Evolutionary conservation across 148 eudicot genomes (phyloP).

Genomic region (Rhododendron vialii): DNA sequence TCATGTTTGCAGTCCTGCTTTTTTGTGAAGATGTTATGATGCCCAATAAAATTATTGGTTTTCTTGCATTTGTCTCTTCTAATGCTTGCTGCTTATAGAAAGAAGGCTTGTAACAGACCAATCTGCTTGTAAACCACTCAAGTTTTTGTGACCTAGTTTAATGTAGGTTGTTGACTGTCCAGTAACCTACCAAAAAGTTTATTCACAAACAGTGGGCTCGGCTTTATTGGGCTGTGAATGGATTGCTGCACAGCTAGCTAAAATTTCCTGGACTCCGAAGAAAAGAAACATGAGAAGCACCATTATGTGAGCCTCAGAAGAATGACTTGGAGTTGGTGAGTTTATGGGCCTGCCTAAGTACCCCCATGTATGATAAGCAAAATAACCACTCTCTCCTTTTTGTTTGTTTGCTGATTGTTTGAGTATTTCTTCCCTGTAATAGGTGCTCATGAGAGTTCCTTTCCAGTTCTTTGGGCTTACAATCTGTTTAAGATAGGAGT

Average conservation of each 20-base stretch:
- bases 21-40: not conserved
- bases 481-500: not conserved
- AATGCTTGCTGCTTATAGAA: not conserved
- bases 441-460: not conserved
- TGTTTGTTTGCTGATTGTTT: not conserved
- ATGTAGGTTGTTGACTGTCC: not conserved
- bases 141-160: not conserved
- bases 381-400: not conserved
- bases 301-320: not conserved
- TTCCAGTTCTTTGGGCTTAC: not conserved
- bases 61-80: not conserved
- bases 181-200: not conserved
- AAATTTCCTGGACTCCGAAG: not conserved
- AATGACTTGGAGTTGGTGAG: not conserved
- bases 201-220: not conserved
- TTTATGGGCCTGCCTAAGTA: not conserved
- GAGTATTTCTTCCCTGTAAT: not conserved
- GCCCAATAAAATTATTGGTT: not conserved
- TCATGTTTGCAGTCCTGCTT: not conserved
- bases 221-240: not conserved
- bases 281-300: not conserved
- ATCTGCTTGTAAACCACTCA: not conserved
- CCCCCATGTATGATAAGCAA: not conserved
- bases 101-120: not conserved
- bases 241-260: not conserved